A percentile compares a stretch with the other conserved stretches of the same genome.
phyloP scores from a whole-genome alignment of 768 basidiomycete species.

The Pulveroboletus sp. region DNA sequence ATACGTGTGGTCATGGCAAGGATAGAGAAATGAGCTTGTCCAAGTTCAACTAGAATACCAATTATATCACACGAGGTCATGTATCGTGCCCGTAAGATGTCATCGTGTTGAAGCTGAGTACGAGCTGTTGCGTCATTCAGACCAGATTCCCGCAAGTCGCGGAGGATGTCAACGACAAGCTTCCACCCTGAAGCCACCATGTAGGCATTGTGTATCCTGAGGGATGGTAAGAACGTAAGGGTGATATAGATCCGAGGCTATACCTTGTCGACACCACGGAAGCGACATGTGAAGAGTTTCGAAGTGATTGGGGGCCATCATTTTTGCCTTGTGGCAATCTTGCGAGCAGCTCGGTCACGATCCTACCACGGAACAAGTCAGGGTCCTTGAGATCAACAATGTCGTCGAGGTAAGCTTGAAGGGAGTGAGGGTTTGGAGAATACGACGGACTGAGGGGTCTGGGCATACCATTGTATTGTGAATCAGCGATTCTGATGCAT shows the following conservation, averaged over 20 bases:
- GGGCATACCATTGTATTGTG: constrained; percentile 63
- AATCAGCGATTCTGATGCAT: constrained; percentile 65
- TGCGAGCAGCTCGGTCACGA: constrained; percentile 54
- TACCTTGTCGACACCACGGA: constrained; percentile 59
- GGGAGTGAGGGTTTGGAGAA: constrained; percentile 11
- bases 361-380: constrained; percentile 54
- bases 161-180: constrained; percentile 57
- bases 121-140: constrained; percentile 52
- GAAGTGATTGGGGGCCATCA: constrained; percentile 28
- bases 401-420: constrained; percentile 62
- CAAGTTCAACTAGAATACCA: constrained; percentile 52
- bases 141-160: constrained; percentile 51
- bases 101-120: constrained; percentile 48
- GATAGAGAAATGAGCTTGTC: constrained; percentile 62
- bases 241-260: constrained; percentile 6
- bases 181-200: constrained; percentile 83
- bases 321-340: constrained; percentile 36
- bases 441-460: background rate
- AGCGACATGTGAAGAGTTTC: constrained; percentile 51
- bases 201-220: constrained; percentile 77
- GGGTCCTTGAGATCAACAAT: constrained; percentile 65
- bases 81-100: constrained; percentile 52
- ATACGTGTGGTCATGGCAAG: constrained; percentile 69
- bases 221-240: constrained; percentile 2
- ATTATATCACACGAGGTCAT: constrained; percentile 65